phyloP scores from a whole-genome alignment of 495 filamentous ascomycete species.

The Lasiosphaeris hirsuta region DNA sequence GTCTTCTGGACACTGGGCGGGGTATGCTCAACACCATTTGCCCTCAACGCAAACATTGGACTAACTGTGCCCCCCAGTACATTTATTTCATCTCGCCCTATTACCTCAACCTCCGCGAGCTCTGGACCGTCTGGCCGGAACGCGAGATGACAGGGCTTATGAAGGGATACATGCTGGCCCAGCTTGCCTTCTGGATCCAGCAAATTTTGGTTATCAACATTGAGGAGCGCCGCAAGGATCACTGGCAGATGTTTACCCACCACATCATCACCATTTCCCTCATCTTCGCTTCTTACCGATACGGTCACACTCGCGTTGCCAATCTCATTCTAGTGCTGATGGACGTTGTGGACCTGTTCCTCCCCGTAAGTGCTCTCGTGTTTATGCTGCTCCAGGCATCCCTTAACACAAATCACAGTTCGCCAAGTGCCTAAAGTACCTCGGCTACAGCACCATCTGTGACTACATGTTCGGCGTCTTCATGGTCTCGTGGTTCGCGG shows the following conservation, averaged over 20 bases:
- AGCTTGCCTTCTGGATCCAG: conserved; percentile 91
- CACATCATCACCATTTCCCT: conserved; percentile 85
- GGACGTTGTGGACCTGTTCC: conserved; percentile 86
- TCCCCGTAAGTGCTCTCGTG: conserved; percentile 65
- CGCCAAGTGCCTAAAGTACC: conserved; percentile 94
- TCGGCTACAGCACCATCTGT: conserved; percentile 70
- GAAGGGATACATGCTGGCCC: conserved; percentile 90
- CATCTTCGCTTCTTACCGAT: conserved; percentile 76
- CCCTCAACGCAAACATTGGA: not conserved
- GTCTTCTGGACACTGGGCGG: conserved; percentile 79
- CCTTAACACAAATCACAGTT: conserved; percentile 44
- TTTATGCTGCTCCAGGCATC: conserved; percentile 4
- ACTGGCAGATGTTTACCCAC: conserved; percentile 93
- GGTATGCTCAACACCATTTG: conserved; percentile 51
- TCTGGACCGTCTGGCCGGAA: conserved; percentile 82
- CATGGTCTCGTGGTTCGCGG: conserved; percentile 77
- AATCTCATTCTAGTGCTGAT: conserved; percentile 87
- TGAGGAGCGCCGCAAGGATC: conserved; percentile 89
- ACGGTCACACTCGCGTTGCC: conserved; percentile 79
- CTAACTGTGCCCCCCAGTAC: conserved; percentile 57
- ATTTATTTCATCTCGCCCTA: conserved; percentile 73
- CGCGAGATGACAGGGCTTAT: conserved; percentile 66
- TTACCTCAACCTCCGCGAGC: conserved; percentile 69
- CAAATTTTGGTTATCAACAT: conserved; percentile 93
- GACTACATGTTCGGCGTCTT: conserved; percentile 84